These are phyloP conservation scores for Coleophoma cylindrospora DNA, from an alignment of 2,329 filamentous ascomycete genomes.

Conservation along the genomic window DNA sequence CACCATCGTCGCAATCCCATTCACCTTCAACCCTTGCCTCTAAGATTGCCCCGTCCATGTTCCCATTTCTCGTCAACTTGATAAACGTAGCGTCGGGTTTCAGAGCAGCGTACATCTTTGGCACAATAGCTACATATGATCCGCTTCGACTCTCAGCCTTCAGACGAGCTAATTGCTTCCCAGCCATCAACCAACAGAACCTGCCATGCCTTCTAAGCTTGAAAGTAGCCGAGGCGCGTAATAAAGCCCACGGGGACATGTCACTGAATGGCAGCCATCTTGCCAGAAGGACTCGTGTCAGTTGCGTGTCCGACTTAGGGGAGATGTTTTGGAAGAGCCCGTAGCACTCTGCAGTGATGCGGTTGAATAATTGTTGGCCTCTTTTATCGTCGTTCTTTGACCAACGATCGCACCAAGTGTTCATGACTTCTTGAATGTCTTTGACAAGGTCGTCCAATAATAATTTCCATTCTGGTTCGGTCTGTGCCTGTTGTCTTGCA, in stretches of 20 bases:
- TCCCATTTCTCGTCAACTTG: slow-evolving; percentile 1
- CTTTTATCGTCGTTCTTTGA: slow-evolving; percentile 1
- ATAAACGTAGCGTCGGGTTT: slow-evolving; percentile 13
- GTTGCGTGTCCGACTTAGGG: slow-evolving; percentile 12
- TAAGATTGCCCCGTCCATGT: background rate
- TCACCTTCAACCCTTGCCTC: background rate
- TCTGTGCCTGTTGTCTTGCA: slow-evolving; percentile 4
- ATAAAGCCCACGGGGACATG: slow-evolving; percentile 32
- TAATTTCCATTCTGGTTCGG: slow-evolving; percentile 6
- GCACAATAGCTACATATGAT: slow-evolving; percentile 3
- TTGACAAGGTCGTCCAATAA: slow-evolving; percentile 9
- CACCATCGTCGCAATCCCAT: background rate
- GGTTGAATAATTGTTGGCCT: background rate
- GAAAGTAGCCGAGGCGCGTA: slow-evolving; percentile 37
- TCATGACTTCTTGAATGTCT: slow-evolving; percentile 8
- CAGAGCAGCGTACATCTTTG: slow-evolving; percentile 13
- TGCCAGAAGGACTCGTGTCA: slow-evolving; percentile 12
- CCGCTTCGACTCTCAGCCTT: slow-evolving; percentile 12
- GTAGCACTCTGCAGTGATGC: slow-evolving; percentile 7
- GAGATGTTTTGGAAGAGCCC: slow-evolving; percentile 16
- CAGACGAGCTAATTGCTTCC: slow-evolving; percentile 19
- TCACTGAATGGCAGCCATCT: slow-evolving; percentile 7
- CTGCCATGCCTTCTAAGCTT: slow-evolving; percentile 4
- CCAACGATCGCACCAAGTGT: slow-evolving; percentile 6
- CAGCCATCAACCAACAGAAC: slow-evolving; percentile 24